Base-by-base conservation (phyloP, 1,284 basidiomycete species). In the Sphaerobolus stellatus region DNA sequence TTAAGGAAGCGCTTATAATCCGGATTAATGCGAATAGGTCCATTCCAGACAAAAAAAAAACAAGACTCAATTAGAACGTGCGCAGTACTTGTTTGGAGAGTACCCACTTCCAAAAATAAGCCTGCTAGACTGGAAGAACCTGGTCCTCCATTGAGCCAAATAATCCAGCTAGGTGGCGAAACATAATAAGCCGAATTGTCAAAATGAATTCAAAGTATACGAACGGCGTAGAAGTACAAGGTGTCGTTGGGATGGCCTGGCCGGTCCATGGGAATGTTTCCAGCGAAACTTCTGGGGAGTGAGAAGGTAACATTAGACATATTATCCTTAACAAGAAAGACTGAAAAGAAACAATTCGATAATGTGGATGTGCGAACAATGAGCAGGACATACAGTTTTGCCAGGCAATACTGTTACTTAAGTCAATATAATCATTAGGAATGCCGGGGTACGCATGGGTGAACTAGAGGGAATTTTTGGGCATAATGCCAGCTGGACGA, bases 121-220 rank as follows among this genome's bases (percentile, higher is more conserved):
- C 86, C 85, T 46, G 78, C 68, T 67, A 88, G 71, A 60, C 85
- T 84, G 13, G 87, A 88, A 5, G 84, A 81, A 18, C 86, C 87
- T 14, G 86, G 86, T 22, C 86, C 86, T 66, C 86, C 86, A 60
- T 88, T 88, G 25, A 90, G 66, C 86, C 86, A 90, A 47, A 89
- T 85, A 8, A 79, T 79, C 87, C 87, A 89, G 11, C 51, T 53
- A 25, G 41, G 41, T 4, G 41, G 13, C 28, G 30, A 29, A 48
- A 28, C 18, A 16, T 16, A 18, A 45, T 45, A 16, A 44, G 41
- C 41, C 13, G 20, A 14, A 9, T 11, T 44, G 41, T 14, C 22
- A 44, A 16, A 14, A 44, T 44, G 25, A 48, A 27, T 27, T 2
- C 8, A 4, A 24, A 27, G 13, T 28, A 27, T 48, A 31, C 45